Evolutionary conservation across 2,329 filamentous ascomycete genomes (phyloP).

Genomic region (Trichoderma endophyticum): DNA sequence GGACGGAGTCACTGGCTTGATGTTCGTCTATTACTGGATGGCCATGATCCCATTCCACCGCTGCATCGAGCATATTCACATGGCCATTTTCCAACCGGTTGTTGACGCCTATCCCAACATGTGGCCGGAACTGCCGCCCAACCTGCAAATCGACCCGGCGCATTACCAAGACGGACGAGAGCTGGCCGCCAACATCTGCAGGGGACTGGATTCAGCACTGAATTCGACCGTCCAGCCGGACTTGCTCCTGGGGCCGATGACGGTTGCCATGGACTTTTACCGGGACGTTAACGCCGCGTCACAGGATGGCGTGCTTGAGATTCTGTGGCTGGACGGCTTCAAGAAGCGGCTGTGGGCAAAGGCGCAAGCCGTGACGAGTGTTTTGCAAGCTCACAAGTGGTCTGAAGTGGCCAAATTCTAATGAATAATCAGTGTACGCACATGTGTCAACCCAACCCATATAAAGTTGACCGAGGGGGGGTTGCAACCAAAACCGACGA

Average conservation of each 20-base stretch:
- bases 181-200: slow-evolving; percentile 49
- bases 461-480: background rate
- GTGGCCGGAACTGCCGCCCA: slow-evolving; percentile 38
- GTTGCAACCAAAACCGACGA: background rate
- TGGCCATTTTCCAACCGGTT: slow-evolving; percentile 43
- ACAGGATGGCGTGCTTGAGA: slow-evolving; percentile 43
- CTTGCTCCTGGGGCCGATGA: slow-evolving; percentile 43
- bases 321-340: slow-evolving; percentile 49
- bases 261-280: slow-evolving; percentile 43
- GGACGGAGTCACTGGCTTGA: slow-evolving; percentile 43
- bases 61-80: slow-evolving; percentile 46
- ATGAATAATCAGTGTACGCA: background rate
- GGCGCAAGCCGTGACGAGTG: slow-evolving; percentile 40
- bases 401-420: slow-evolving; percentile 33
- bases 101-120: slow-evolving; percentile 39
- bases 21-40: slow-evolving; percentile 54
- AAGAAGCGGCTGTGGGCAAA: slow-evolving; percentile 37
- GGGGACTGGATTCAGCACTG: slow-evolving; percentile 48
- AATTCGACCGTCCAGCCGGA: slow-evolving; percentile 45
- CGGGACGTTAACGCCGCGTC: slow-evolving; percentile 36
- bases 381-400: slow-evolving; percentile 41
- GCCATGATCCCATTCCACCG: slow-evolving; percentile 48
- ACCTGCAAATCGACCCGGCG: slow-evolving; percentile 40
- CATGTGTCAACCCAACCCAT: background rate
- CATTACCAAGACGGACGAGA: slow-evolving; percentile 44